Evolutionary conservation across 805 yeast genomes (phyloP).

Genomic region (Jamesozyma piceae): DNA sequence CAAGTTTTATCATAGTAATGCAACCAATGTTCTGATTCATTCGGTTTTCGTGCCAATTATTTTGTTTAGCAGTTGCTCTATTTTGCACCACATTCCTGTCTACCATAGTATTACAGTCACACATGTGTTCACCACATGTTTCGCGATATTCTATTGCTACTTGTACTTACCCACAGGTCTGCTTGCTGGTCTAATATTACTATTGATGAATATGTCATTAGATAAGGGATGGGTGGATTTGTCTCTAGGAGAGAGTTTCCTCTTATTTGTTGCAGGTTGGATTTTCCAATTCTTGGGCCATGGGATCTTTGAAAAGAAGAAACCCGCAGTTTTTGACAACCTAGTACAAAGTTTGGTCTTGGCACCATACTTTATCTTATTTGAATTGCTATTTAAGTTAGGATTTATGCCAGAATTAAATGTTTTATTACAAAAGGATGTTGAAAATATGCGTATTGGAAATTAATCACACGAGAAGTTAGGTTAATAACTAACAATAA

Average conservation of each 20-base stretch:
- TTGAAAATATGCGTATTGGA: conserved; percentile 1
- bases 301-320: conserved; percentile 65
- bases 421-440: conserved; percentile 3
- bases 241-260: conserved; percentile 11
- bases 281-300: conserved; percentile 81
- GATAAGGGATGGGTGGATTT: conserved; percentile 12
- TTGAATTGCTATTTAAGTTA: conserved; percentile 60
- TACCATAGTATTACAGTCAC: conserved; percentile 37
- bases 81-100: conserved; percentile 12
- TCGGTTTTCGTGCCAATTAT: conserved; percentile 73
- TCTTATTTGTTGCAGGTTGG: conserved; percentile 56
- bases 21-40: conserved; percentile 65
- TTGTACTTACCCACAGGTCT: conserved; percentile 48
- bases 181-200: conserved; percentile 34
- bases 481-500: too few relatives aligned
- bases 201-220: conserved; percentile 24
- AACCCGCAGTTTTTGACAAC: conserved; percentile 83
- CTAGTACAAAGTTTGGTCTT: conserved; percentile 74
- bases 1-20: conserved; percentile 44
- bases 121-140: conserved; percentile 36
- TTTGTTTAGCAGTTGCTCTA: conserved; percentile 37
- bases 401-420: conserved; percentile 45
- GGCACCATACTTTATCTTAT: conserved; percentile 84
- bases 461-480: too few relatives aligned
- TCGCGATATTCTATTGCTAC: conserved; percentile 47